Conservation (phyloP, 2,329 filamentous ascomycete genomes). For the Akanthomyces muscarius region DNA sequence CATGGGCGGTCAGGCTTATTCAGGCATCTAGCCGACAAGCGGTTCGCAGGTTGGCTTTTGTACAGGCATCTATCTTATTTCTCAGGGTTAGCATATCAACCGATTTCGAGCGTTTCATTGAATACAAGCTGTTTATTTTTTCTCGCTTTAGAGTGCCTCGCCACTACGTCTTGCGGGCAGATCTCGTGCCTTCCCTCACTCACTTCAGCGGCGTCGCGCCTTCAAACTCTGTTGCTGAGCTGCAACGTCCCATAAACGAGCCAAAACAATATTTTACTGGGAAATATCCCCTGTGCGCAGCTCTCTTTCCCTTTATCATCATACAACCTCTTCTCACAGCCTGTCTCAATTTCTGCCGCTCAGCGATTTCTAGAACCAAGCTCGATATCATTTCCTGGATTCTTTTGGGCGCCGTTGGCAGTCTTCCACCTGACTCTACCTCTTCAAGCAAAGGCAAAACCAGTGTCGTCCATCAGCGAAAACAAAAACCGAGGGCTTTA, state of each 20-base stretch:
- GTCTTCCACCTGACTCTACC: not conserved
- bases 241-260: not conserved
- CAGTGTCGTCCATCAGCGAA: not conserved
- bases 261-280: not conserved
- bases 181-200: conserved; percentile 3
- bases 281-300: not conserved
- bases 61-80: not conserved
- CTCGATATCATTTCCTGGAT: conserved; percentile 7
- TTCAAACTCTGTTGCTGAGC: not conserved
- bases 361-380: conserved; percentile 11
- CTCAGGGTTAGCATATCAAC: not conserved
- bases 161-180: not conserved
- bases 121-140: not conserved
- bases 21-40: conserved; percentile 22
- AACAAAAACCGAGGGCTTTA: not conserved
- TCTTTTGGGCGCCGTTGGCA: not conserved
- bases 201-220: not conserved
- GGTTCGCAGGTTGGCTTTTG: not conserved
- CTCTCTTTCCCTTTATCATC: not conserved
- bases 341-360: not conserved
- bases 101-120: not conserved
- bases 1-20: conserved; percentile 44
- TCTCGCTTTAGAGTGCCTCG: not conserved
- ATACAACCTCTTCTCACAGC: not conserved
- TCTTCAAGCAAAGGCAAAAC: not conserved